Conservation (phyloP, 2,329 filamentous ascomycete genomes). For the Colletotrichum sp. region DNA sequence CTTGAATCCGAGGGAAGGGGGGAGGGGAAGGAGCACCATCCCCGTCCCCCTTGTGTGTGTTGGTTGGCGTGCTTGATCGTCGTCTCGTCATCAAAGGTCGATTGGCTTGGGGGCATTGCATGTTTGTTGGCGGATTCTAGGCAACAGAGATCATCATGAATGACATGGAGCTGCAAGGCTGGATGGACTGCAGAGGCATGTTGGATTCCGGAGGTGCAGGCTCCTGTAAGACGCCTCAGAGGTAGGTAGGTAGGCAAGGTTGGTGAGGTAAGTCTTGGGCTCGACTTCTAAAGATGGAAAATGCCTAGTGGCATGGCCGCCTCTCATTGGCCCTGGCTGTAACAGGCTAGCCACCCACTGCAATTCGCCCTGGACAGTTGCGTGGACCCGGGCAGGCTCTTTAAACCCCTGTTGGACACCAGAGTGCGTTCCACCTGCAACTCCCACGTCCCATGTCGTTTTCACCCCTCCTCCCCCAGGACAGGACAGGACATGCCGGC, state of each 20-base stretch:
- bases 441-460: background rate
- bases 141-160: background rate
- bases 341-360: background rate
- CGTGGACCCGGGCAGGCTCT: background rate
- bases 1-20: background rate
- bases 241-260: background rate
- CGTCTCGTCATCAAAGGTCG: background rate
- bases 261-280: background rate
- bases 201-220: background rate
- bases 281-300: conserved; percentile 11
- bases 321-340: background rate
- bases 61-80: background rate
- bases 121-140: background rate
- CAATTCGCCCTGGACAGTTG: background rate
- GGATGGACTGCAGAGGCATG: background rate
- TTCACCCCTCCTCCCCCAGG: background rate
- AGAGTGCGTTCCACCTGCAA: background rate
- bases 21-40: background rate
- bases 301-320: background rate
- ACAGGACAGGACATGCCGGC: conserved; percentile 6
- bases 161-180: background rate
- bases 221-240: background rate
- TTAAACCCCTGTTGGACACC: conserved; percentile 1
- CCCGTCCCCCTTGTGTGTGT: background rate
- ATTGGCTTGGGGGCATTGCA: background rate